Evolutionary conservation across 768 basidiomycete species (phyloP).

Genomic region (Suillus variegatus): DNA sequence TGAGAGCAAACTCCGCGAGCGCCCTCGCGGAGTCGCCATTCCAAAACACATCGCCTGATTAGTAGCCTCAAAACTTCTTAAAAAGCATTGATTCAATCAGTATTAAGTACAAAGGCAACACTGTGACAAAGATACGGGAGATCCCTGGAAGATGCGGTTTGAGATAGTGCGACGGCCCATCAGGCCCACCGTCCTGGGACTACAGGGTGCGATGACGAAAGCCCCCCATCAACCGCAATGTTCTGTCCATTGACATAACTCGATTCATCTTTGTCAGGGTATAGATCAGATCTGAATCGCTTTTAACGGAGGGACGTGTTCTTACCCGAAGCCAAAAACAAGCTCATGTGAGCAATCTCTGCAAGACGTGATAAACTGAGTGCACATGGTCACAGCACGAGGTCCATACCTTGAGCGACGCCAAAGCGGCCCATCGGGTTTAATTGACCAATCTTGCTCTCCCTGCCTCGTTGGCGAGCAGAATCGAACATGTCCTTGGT

Average conservation of each 20-base stretch:
- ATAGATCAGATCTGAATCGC: conserved; percentile 12
- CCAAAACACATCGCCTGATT: background rate
- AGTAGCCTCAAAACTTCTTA: conserved; percentile 1
- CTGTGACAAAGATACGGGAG: conserved; percentile 3
- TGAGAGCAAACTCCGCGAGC: conserved; percentile 27
- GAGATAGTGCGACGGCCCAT: conserved; percentile 14
- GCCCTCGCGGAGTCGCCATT: conserved; percentile 21
- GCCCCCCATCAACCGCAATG: conserved; percentile 83
- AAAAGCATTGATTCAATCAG: conserved; percentile 4
- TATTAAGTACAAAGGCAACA: conserved; percentile 2
- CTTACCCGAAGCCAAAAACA: conserved; percentile 88
- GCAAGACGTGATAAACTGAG: conserved; percentile 17
- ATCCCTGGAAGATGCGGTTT: background rate
- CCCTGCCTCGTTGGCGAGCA: conserved; percentile 75
- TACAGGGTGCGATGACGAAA: conserved; percentile 79
- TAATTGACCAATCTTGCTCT: conserved; percentile 71
- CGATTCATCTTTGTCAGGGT: conserved; percentile 62
- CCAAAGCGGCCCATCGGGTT: conserved; percentile 84
- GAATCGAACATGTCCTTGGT: conserved; percentile 74
- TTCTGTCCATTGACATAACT: conserved; percentile 93
- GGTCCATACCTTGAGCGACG: conserved; percentile 66
- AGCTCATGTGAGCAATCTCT: conserved; percentile 86
- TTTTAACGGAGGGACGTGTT: conserved; percentile 7
- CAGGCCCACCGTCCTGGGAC: conserved; percentile 74
- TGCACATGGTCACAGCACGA: conserved; percentile 16